These are phyloP conservation scores for Petunia hybrid DNA, from an alignment of 305 asterid genomes.

Conservation along the genomic window DNA sequence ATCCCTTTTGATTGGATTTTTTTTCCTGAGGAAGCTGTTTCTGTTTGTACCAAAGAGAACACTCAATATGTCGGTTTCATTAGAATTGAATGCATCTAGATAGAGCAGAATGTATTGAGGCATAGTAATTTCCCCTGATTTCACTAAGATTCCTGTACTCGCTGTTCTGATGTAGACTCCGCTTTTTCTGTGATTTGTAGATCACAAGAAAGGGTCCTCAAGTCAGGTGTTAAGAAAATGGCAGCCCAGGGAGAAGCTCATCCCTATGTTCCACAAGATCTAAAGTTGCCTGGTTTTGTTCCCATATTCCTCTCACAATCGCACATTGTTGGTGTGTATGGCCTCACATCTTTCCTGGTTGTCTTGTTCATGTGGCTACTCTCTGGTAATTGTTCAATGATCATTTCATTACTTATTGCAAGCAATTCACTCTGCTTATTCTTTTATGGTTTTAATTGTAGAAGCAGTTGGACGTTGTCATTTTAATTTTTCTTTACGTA, in stretches of 20 bases:
- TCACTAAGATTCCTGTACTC: conserved; percentile 4
- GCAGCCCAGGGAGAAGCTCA: conserved; percentile 43
- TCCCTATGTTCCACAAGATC: conserved; percentile 76
- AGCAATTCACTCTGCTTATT: neutral
- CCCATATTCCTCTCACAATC: conserved; percentile 67
- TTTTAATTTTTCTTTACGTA: neutral
- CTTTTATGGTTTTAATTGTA: neutral
- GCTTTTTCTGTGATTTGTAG: conserved; percentile 22
- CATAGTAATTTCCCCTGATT: neutral
- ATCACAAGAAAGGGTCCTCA: conserved; percentile 49
- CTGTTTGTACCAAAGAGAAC: neutral
- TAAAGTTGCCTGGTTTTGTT: conserved; percentile 72
- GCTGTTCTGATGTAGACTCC: conserved; percentile 42
- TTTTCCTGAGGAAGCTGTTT: neutral
- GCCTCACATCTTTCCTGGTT: conserved; percentile 54
- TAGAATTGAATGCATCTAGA: neutral
- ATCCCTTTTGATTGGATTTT: neutral
- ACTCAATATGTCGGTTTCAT: neutral
- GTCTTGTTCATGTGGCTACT: conserved; percentile 64
- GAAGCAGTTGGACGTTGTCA: neutral
- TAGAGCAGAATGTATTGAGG: neutral
- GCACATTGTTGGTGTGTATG: conserved; percentile 59
- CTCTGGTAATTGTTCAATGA: conserved; percentile 51
- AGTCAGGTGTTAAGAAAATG: conserved; percentile 35
- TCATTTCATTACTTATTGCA: neutral